These are phyloP conservation scores for Myriosclerotinia scirpicola DNA, from an alignment of 2,329 filamentous ascomycete species.

Conservation along the genomic window DNA sequence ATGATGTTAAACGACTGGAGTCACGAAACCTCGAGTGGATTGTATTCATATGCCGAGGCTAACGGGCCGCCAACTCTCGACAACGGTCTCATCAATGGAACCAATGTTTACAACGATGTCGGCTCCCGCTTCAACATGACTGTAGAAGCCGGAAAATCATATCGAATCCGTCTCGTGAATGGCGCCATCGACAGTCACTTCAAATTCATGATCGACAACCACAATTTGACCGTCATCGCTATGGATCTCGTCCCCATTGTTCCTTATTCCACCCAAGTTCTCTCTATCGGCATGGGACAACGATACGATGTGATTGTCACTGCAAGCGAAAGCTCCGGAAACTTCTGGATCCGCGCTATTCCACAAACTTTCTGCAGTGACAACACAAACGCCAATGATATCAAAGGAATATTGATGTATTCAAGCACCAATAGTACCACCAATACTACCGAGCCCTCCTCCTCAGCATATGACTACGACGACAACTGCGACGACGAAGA, in stretches of 20 bases:
- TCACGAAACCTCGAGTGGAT: constrained; percentile 32
- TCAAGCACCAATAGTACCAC: constrained; percentile 43
- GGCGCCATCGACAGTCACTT: constrained; percentile 45
- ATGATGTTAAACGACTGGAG: constrained; percentile 43
- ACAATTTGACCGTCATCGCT: constrained; percentile 60
- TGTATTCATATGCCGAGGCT: constrained; percentile 29
- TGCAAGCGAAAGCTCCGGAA: constrained; percentile 46
- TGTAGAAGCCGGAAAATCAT: constrained; percentile 44
- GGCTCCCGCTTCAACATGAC: constrained; percentile 34
- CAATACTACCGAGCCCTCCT: constrained; percentile 36
- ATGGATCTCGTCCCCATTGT: constrained; percentile 53
- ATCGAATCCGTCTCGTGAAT: constrained; percentile 50
- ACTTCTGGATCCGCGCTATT: constrained; percentile 60
- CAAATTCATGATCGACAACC: constrained; percentile 48
- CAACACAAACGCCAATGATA: constrained; percentile 51
- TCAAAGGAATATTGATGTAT: constrained; percentile 50
- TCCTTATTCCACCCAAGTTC: constrained; percentile 17
- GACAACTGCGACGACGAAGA: constrained; percentile 38
- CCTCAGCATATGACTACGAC: constrained; percentile 32
- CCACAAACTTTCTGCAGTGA: constrained; percentile 56
- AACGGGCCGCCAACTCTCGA: constrained; percentile 37
- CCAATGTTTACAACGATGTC: constrained; percentile 11
- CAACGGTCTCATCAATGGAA: constrained; percentile 36
- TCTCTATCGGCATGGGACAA: constrained; percentile 56
- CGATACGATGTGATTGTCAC: constrained; percentile 46